Evolutionary conservation across 345 rosid genomes (phyloP).

Genomic region (Anacardium occidentale): DNA sequence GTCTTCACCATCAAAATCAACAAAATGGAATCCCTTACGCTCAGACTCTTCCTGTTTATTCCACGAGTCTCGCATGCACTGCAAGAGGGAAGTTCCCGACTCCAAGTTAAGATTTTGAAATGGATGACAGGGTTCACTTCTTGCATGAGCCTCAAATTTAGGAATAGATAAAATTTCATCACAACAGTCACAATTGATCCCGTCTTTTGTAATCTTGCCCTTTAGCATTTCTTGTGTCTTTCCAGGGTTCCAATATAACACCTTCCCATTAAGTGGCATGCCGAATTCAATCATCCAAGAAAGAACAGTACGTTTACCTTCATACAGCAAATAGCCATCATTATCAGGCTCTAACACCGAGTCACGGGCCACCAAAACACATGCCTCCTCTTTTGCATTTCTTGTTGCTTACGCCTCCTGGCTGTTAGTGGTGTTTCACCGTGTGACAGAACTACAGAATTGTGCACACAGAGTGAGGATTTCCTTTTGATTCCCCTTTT

Average conservation of each 20-base stretch:
- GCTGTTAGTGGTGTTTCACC: slow-evolving; percentile 21
- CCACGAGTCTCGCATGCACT: slow-evolving; percentile 71
- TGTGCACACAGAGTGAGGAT: slow-evolving; percentile 18
- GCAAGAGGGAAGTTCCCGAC: slow-evolving; percentile 63
- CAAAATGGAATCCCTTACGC: slow-evolving; percentile 56
- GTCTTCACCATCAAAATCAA: slow-evolving; percentile 67
- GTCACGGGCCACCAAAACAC: slow-evolving; percentile 63
- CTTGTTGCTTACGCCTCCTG: slow-evolving; percentile 47
- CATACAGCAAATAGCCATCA: slow-evolving; percentile 58
- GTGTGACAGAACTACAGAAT: slow-evolving; percentile 24
- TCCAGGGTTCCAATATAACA: slow-evolving; percentile 46
- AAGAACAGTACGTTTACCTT: slow-evolving; percentile 75
- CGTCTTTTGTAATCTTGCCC: slow-evolving; percentile 60
- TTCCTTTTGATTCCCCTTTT: slow-evolving; percentile 33
- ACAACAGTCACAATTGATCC: slow-evolving; percentile 82
- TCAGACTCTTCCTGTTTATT: slow-evolving; percentile 56
- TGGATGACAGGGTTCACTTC: slow-evolving; percentile 46
- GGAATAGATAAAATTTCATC: slow-evolving; percentile 42
- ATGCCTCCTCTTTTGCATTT: slow-evolving; percentile 53
- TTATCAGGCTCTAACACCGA: slow-evolving; percentile 45
- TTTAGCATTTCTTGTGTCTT: slow-evolving; percentile 38
- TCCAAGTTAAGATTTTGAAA: slow-evolving; percentile 61
- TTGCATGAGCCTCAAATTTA: slow-evolving; percentile 71
- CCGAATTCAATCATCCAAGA: slow-evolving; percentile 85
- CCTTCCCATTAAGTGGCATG: slow-evolving; percentile 53